Evolutionary conservation across 1,284 basidiomycete genomes (phyloP), one percentile per base, ranked within the genome.

Genomic region (Pseudozyma sp.): DNA sequence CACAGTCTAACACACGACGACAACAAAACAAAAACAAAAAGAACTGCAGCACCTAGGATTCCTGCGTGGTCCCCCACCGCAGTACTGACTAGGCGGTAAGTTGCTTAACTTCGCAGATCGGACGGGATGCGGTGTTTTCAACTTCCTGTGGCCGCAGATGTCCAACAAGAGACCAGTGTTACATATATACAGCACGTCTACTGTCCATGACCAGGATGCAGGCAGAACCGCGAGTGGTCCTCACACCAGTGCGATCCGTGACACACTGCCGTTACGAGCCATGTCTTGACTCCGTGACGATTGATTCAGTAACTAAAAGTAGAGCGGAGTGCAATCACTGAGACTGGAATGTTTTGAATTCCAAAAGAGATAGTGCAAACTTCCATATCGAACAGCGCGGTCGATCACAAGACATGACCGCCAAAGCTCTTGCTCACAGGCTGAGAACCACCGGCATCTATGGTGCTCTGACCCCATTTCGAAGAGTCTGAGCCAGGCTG

Each of bases 41-140:
- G 43, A 44, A 44, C 43, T 44, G 43, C 43, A 44, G 43, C 43
- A 44, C 89, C 89, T 87, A 90, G 89, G 90, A 91, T 90, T 90
- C 90, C 89, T 89, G 87, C 87, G 89, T 90, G 90, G 90, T 90
- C 90, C 90, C 90, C 90, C 89, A 90, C 90, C 89, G 87, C 90
- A 90, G 89, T 91, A 91, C 90, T 91, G 89, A 90, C 90, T 90
- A 85, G 88, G 89, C 89, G 88, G 89, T 88, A 90, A 89, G 88
- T 87, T 87, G 89, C 87, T 91, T 91, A 89, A 90, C 89, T 90
- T 88, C 89, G 88, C 89, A 90, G 89, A 90, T 90, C 89, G 85
- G 90, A 90, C 89, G 88, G 90, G 90, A 90, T 90, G 89, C 88
- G 88, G 89, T 90, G 88, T 88, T 90, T 90, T 90, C 89, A 88